Evolutionary conservation across 2,329 filamentous ascomycete genomes (phyloP), one percentile per base, ranked within the genome.

Genomic region (Penicillium sp.): DNA sequence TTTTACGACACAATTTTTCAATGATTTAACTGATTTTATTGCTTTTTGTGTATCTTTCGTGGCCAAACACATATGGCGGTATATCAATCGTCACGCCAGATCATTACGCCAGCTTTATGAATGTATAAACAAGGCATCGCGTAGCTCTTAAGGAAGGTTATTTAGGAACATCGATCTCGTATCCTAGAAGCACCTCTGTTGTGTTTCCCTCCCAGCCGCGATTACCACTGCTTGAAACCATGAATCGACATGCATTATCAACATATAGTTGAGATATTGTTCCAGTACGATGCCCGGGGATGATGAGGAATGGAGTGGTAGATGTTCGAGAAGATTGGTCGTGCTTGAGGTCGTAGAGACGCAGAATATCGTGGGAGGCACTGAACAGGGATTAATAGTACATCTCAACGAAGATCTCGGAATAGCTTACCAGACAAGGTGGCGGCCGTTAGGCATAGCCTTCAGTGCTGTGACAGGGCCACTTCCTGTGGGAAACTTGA

Each of bases 171-270:
- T 69, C 70, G 51, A 98, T 95, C 67, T 98, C 92, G 64, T 98
- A 98, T 11, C 92, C 92, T 37, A 98, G 78, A 43, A 98, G 63
- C 0, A 92, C 87, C 67, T 98, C 92, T 0, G 92, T 96, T 23
- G 76, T 82, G 13, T 76, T 80, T 1, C 92, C 92, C 62, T 96
- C 92, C 92, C 92, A 98, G 1, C 92, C 92, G 45, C 92, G 72
- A 45, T 92, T 96, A 0, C 92, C 92, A 3, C 86, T 89, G 0
- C 87, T 85, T 2, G 85, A 90, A 22, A 98, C 76, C 83, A 98
- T 90, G 59, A 89, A 96, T 12, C 80, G 76, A 59, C 86, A 90
- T 0, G 86, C 85, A 3, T 85, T 85, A 60, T 98, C 92, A 31
- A 95, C 73, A 56, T 90, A 92, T 7, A 96, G 68, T 43, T 84